Evolutionary conservation across 768 basidiomycete genomes (phyloP).

Genomic region (Podaxis rugospora): DNA sequence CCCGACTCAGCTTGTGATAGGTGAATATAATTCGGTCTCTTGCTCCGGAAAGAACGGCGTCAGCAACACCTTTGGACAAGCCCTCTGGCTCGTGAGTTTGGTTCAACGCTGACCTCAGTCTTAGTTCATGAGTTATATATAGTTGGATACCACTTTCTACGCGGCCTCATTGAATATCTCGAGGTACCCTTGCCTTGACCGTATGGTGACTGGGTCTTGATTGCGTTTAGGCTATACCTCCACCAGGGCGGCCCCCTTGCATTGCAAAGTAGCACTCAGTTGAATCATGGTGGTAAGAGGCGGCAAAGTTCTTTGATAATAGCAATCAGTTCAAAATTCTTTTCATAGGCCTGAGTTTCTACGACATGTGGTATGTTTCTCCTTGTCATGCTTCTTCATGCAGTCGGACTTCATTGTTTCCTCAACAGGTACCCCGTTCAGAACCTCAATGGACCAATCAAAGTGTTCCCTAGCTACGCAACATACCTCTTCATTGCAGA

Average conservation of each 20-base stretch:
- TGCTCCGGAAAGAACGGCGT: slow-evolving; percentile 46
- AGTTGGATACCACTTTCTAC: slow-evolving; percentile 44
- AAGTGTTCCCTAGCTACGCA: slow-evolving; percentile 51
- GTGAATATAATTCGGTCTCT: slow-evolving; percentile 54
- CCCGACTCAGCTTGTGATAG: slow-evolving; percentile 19
- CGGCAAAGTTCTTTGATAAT: neutral
- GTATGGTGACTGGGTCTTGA: neutral
- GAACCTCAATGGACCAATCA: slow-evolving; percentile 41
- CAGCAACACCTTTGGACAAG: slow-evolving; percentile 52
- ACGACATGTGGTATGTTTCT: slow-evolving; percentile 38
- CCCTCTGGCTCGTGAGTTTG: slow-evolving; percentile 40
- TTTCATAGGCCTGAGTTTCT: slow-evolving; percentile 34
- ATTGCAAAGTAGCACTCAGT: slow-evolving; percentile 43
- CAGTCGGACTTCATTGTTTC: neutral
- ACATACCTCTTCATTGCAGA: slow-evolving; percentile 50
- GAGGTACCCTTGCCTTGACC: slow-evolving; percentile 24
- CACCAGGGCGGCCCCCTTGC: slow-evolving; percentile 53
- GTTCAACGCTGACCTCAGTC: neutral
- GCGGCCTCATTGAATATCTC: slow-evolving; percentile 47
- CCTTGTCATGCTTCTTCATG: neutral
- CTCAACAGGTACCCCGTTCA: slow-evolving; percentile 40
- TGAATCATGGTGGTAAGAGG: slow-evolving; percentile 42
- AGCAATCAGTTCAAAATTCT: neutral
- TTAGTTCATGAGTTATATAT: neutral
- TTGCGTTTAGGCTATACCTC: slow-evolving; percentile 37